These are phyloP conservation scores for Exsudoporus frostii DNA, from an alignment of 768 basidiomycete species.

Conservation along the genomic window DNA sequence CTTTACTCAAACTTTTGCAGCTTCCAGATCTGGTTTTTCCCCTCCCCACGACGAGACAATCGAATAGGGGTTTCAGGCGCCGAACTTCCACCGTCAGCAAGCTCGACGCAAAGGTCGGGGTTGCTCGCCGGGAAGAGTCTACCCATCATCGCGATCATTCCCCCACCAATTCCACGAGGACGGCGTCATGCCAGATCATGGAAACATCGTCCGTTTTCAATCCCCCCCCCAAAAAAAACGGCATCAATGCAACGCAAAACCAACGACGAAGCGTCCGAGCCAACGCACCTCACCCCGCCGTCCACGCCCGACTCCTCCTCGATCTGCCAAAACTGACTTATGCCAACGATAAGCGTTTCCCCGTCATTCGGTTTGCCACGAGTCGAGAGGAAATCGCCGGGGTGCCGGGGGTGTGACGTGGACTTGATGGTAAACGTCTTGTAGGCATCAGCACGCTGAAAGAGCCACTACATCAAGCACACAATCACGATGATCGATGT, in stretches of 20 bases:
- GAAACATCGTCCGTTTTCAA: too few species aligned
- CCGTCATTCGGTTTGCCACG: slow-evolving; percentile 36
- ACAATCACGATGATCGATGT: too few species aligned
- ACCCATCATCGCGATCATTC: neutral
- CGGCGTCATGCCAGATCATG: too few species aligned
- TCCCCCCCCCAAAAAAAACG: too few species aligned
- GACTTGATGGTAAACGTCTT: slow-evolving; percentile 43
- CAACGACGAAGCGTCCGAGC: too few species aligned
- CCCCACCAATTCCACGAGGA: neutral
- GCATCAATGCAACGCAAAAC: neutral
- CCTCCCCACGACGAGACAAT: slow-evolving; percentile 49
- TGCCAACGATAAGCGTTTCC: slow-evolving; percentile 36
- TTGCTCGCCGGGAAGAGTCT: slow-evolving; percentile 48
- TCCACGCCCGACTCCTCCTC: slow-evolving; percentile 41
- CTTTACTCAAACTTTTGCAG: slow-evolving; percentile 6
- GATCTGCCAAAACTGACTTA: slow-evolving; percentile 48
- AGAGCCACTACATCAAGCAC: slow-evolving; percentile 41
- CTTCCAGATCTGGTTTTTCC: slow-evolving; percentile 53
- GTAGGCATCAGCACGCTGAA: slow-evolving; percentile 27
- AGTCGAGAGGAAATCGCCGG: slow-evolving; percentile 41
- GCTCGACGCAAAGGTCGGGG: slow-evolving; percentile 41
- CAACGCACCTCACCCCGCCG: slow-evolving; percentile 40
- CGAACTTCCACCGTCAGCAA: slow-evolving; percentile 45
- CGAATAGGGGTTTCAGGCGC: slow-evolving; percentile 44
- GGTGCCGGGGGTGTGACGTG: slow-evolving; percentile 29